Evolutionary conservation across 257 asterid species (phyloP).

Genomic region (Nicotiana benthamiana): DNA sequence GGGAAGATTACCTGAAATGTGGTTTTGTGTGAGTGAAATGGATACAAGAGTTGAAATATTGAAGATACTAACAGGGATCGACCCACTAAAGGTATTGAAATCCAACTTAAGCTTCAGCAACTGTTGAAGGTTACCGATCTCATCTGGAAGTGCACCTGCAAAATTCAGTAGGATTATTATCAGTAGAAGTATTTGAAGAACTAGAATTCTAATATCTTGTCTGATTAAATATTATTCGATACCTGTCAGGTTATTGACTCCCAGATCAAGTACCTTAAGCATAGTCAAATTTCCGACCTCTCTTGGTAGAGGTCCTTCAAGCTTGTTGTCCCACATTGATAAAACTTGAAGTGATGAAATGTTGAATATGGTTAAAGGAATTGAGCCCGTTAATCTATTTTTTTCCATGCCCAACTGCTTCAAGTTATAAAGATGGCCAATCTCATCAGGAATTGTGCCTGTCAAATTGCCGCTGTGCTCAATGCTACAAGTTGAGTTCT

Average conservation of each 20-base stretch:
- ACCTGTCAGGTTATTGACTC: constrained; percentile 25
- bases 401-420: not conserved
- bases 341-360: constrained; percentile 18
- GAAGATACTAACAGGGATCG: constrained; percentile 16
- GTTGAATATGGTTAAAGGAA: constrained; percentile 18
- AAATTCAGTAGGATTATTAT: not conserved
- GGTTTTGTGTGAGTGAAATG: constrained; percentile 18
- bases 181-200: not conserved
- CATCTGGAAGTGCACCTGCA: constrained; percentile 25
- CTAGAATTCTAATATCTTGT: not conserved
- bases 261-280: constrained; percentile 13
- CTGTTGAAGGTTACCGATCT: constrained; percentile 20
- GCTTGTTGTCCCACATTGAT: constrained; percentile 19
- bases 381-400: constrained; percentile 10
- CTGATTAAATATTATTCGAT: not conserved
- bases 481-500: not conserved
- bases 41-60: constrained; percentile 17
- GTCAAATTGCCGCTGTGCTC: not conserved
- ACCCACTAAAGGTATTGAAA: constrained; percentile 16
- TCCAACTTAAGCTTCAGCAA: constrained; percentile 13
- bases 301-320: constrained; percentile 25
- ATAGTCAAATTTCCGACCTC: constrained; percentile 26
- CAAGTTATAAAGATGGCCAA: not conserved
- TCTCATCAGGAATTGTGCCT: not conserved
- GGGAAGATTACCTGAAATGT: constrained; percentile 23